These are phyloP conservation scores for Alternaria gaisen DNA, from an alignment of 2,329 filamentous ascomycete genomes.

Conservation along the genomic window DNA sequence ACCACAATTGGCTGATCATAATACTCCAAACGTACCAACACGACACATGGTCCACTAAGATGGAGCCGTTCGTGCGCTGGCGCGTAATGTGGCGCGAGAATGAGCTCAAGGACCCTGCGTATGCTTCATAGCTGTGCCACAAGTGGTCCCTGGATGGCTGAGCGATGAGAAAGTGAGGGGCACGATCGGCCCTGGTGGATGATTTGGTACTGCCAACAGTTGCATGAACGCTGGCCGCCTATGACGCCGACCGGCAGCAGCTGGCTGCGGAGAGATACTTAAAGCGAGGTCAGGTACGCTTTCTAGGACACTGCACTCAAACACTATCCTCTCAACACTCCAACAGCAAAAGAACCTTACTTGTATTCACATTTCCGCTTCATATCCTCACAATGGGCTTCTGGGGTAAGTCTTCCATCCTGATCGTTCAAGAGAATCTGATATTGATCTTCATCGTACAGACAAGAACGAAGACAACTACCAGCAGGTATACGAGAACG, in stretches of 20 bases:
- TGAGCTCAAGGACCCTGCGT: constrained; percentile 12
- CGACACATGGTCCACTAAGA: constrained; percentile 26
- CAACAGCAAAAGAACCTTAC: not conserved
- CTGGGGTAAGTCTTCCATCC: constrained; percentile 47
- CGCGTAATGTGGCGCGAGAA: constrained; percentile 30
- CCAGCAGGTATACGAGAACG: constrained; percentile 62
- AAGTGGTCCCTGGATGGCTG: constrained; percentile 32
- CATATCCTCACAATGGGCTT: constrained; percentile 53
- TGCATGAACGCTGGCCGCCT: constrained; percentile 1
- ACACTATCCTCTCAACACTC: not conserved
- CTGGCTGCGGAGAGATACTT: constrained; percentile 22
- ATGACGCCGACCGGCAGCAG: constrained; percentile 24
- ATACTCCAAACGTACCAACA: constrained; percentile 19
- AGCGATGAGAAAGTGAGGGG: constrained; percentile 30
- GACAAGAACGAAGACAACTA: constrained; percentile 64
- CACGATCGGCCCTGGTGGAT: constrained; percentile 24
- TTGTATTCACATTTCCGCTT: not conserved
- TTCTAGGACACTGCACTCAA: not conserved
- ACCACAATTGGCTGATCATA: constrained; percentile 21
- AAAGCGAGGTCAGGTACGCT: constrained; percentile 12
- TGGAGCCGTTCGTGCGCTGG: not conserved
- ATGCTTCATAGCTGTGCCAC: constrained; percentile 30
- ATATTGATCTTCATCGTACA: constrained; percentile 34
- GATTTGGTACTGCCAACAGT: constrained; percentile 14
- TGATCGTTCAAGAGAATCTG: not conserved